Evolutionary conservation across 306 rosid genomes (phyloP).

Genomic region (Castanea crenata): DNA sequence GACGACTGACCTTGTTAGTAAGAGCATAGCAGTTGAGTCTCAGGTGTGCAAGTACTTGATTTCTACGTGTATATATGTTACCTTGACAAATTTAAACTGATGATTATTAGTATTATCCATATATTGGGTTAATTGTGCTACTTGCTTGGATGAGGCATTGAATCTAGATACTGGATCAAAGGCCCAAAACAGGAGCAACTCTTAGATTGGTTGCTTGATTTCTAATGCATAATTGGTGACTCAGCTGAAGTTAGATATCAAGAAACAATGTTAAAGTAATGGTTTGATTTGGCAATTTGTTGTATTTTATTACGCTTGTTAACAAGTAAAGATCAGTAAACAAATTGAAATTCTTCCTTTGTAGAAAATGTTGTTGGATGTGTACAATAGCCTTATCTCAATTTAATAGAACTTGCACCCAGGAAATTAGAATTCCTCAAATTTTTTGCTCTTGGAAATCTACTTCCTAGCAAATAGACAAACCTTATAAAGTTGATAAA

Average conservation of each 20-base stretch:
- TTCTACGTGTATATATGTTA: slow-evolving; percentile 4
- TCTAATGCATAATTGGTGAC: not conserved
- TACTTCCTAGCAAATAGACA: not conserved
- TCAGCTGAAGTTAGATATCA: not conserved
- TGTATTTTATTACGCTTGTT: not conserved
- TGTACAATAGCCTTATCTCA: not conserved
- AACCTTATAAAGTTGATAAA: slow-evolving; percentile 15
- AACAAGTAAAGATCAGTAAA: not conserved
- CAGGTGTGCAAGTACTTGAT: slow-evolving; percentile 47
- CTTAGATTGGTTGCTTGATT: no score
- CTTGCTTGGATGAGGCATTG: slow-evolving; percentile 18
- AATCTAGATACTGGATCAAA: slow-evolving; percentile 3
- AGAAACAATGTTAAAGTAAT: not conserved
- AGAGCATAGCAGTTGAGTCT: slow-evolving; percentile 88
- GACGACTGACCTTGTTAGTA: slow-evolving; percentile 92
- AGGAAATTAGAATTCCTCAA: not conserved
- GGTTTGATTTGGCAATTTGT: not conserved
- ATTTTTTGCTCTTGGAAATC: not conserved
- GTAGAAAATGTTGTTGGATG: not conserved
- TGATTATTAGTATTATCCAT: not conserved
- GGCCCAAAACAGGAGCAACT: no score
- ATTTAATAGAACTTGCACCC: not conserved
- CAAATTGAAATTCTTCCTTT: not conserved
- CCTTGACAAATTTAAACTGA: not conserved
- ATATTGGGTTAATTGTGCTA: slow-evolving; percentile 9